Evolutionary conservation across 2,329 filamentous ascomycete genomes (phyloP).

Genomic region (Penicillium frequentans): DNA sequence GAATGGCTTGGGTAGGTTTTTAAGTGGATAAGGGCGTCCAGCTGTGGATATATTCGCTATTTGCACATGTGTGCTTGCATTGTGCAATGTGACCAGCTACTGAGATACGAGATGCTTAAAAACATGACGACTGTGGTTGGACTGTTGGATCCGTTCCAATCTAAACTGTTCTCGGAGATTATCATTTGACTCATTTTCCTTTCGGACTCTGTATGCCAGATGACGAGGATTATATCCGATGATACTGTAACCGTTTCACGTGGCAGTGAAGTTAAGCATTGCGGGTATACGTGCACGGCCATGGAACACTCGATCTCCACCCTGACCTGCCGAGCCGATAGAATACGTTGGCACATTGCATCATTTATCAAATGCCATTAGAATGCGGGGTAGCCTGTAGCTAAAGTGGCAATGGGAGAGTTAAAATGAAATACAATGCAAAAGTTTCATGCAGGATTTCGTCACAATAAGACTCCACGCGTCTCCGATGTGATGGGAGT

Average conservation of each 20-base stretch:
- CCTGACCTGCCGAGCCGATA: neutral
- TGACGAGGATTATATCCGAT: neutral
- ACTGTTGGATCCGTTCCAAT: neutral
- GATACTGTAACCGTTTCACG: conserved; percentile 2
- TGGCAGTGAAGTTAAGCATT: conserved; percentile 15
- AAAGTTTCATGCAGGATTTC: conserved; percentile 5
- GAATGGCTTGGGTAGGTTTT: neutral
- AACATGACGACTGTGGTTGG: neutral
- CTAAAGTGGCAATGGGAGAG: neutral
- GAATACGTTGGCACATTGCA: conserved; percentile 3
- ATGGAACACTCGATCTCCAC: conserved; percentile 8
- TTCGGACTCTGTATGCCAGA: neutral
- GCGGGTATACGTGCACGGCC: conserved; percentile 13
- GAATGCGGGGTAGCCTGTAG: conserved; percentile 13
- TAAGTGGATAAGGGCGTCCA: neutral
- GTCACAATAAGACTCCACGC: conserved; percentile 7
- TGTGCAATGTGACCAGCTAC: conserved; percentile 10
- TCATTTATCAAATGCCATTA: neutral
- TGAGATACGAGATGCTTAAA: neutral
- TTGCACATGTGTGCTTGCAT: neutral
- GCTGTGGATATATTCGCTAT: neutral
- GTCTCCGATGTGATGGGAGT: neutral
- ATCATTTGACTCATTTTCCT: neutral
- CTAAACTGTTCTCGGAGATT: neutral
- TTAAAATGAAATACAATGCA: neutral